Percentiles rank a stretch among this genome's conserved stretches.
These are phyloP conservation scores for Ustilago xerochloae DNA, from an alignment of 1,284 basidiomycete genomes.

Conservation along the genomic window DNA sequence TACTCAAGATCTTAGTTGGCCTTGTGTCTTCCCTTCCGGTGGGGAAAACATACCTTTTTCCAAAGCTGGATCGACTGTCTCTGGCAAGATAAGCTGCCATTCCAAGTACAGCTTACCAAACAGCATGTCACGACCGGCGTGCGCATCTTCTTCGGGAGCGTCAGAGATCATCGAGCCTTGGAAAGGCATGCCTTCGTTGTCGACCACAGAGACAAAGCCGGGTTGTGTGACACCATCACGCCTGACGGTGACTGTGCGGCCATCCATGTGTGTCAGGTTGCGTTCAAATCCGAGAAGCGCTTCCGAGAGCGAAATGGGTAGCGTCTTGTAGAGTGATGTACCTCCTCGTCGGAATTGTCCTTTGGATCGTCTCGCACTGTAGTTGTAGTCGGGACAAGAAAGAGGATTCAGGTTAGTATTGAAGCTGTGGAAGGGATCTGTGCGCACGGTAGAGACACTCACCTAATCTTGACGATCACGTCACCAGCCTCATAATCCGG, in stretches of 20 bases:
- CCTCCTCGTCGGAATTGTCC: slow-evolving; percentile 60
- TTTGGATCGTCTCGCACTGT: slow-evolving; percentile 34
- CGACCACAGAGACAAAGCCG: slow-evolving; percentile 52
- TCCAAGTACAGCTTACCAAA: slow-evolving; percentile 64
- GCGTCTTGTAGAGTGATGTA: slow-evolving; percentile 59
- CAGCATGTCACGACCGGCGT: slow-evolving; percentile 33
- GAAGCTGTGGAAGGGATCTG: no score
- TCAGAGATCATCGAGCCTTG: slow-evolving; percentile 38
- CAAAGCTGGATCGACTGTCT: slow-evolving; percentile 50
- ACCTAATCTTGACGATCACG: slow-evolving; percentile 59
- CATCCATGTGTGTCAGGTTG: slow-evolving; percentile 62
- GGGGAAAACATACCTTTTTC: slow-evolving; percentile 29
- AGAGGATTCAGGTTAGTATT: not conserved
- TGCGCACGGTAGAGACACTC: no score
- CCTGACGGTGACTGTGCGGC: slow-evolving; percentile 50
- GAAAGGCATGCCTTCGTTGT: slow-evolving; percentile 63
- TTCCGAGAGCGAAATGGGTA: slow-evolving; percentile 61
- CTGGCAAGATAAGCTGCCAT: slow-evolving; percentile 60
- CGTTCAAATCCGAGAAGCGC: slow-evolving; percentile 64
- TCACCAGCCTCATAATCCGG: slow-evolving; percentile 66
- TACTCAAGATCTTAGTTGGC: not conserved
- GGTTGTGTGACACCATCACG: slow-evolving; percentile 61
- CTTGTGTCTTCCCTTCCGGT: no score
- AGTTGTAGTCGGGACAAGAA: not conserved
- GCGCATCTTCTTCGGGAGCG: slow-evolving; percentile 30